A percentile compares a stretch with the other conserved stretches of the same genome.
Evolutionary conservation across 768 basidiomycete genomes (phyloP).

Genomic region (Tylopilus vinaceipallidus): DNA sequence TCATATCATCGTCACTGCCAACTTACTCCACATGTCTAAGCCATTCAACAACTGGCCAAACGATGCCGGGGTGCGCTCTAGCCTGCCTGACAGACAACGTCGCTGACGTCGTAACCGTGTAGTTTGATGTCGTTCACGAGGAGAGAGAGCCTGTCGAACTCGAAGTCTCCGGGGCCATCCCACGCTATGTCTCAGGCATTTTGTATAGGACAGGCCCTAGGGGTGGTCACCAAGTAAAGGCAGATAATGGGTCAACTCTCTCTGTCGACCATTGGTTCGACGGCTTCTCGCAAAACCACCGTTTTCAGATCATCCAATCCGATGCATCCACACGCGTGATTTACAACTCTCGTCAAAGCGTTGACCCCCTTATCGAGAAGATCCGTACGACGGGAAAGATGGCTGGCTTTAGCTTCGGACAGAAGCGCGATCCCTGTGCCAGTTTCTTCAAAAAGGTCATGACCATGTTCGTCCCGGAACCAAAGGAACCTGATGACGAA

Average conservation of each 20-base stretch:
- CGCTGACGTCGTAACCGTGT: background rate
- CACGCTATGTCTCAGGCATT: conserved; percentile 35
- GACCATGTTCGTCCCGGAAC: conserved; percentile 27
- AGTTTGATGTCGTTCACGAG: conserved; percentile 31
- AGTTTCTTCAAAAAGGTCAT: conserved; percentile 32
- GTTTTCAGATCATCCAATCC: conserved; percentile 36
- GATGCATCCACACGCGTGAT: conserved; percentile 25
- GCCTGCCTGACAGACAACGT: background rate
- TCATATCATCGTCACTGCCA: background rate
- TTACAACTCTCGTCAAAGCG: conserved; percentile 35
- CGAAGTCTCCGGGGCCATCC: conserved; percentile 30
- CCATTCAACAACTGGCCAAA: conserved; percentile 33
- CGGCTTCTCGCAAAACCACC: conserved; percentile 39
- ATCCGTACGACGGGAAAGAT: conserved; percentile 26
- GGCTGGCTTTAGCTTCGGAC: conserved; percentile 22
- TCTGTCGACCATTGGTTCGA: conserved; percentile 41
- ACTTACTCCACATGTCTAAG: conserved; percentile 13
- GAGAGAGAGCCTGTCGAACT: conserved; percentile 29
- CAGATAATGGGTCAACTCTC: conserved; percentile 17
- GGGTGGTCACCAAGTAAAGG: conserved; percentile 27
- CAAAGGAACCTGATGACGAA: background rate
- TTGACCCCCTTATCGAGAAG: conserved; percentile 29
- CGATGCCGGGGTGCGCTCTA: conserved; percentile 23
- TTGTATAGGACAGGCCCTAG: conserved; percentile 42
- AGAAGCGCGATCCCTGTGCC: conserved; percentile 34